phyloP scores from a whole-genome alignment of 768 basidiomycete species.

The Mycena sanguinolenta region DNA sequence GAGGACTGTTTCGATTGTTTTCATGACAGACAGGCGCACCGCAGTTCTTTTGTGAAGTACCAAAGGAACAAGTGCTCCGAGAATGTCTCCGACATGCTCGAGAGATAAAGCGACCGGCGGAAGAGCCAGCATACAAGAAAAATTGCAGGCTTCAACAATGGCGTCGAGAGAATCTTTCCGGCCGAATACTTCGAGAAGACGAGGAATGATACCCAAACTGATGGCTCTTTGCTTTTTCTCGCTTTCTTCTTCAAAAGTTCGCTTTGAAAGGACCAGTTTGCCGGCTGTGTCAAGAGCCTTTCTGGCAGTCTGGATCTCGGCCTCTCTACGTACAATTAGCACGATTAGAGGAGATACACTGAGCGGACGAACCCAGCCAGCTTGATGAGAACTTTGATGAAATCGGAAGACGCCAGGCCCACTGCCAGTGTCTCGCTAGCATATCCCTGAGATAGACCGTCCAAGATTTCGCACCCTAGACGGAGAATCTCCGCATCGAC shows the following conservation, averaged over 20 bases:
- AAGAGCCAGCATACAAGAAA: slow-evolving; percentile 12
- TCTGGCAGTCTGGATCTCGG: slow-evolving; percentile 7
- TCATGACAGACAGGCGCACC: not conserved
- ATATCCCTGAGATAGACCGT: slow-evolving; percentile 5
- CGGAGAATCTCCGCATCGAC: slow-evolving; percentile 6
- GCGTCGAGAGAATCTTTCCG: slow-evolving; percentile 12
- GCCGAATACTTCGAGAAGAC: slow-evolving; percentile 10
- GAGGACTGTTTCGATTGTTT: not conserved
- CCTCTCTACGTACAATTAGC: not conserved
- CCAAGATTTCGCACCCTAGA: slow-evolving; percentile 12
- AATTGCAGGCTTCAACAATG: slow-evolving; percentile 18
- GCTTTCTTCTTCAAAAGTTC: slow-evolving; percentile 15
- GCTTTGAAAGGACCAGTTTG: slow-evolving; percentile 9
- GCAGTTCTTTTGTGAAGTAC: not conserved
- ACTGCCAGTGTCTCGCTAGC: slow-evolving; percentile 8
- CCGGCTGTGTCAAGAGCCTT: slow-evolving; percentile 13
- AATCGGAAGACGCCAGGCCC: slow-evolving; percentile 9
- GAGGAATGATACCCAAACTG: slow-evolving; percentile 13
- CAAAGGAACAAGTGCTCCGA: slow-evolving; percentile 1
- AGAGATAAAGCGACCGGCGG: slow-evolving; percentile 8
- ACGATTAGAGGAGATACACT: not conserved
- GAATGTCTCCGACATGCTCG: slow-evolving; percentile 5
- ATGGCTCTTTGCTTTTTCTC: slow-evolving; percentile 14
- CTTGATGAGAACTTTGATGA: slow-evolving; percentile 9
- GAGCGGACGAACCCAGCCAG: not conserved